These are phyloP conservation scores for Rhizopogon sp. DNA, from an alignment of 768 basidiomycete species.

Conservation along the genomic window DNA sequence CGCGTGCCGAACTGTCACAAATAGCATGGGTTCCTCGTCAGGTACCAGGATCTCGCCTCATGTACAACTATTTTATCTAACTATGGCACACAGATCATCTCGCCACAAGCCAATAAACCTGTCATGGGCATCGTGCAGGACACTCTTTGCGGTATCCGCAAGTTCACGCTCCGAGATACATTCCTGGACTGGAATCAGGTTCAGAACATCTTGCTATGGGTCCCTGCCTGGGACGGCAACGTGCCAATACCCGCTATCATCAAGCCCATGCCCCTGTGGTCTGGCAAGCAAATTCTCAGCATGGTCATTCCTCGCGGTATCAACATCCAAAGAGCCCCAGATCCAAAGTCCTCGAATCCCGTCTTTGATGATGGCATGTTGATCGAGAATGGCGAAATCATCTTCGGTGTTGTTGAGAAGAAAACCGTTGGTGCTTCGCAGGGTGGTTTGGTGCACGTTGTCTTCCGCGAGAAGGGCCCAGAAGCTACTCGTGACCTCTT, in stretches of 20 bases:
- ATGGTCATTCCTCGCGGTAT: conserved; percentile 93
- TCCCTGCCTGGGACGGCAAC: conserved; percentile 94
- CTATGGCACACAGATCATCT: conserved; percentile 70
- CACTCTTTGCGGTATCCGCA: conserved; percentile 94
- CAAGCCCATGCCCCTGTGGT: conserved; percentile 97
- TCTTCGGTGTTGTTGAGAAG: conserved; percentile 96
- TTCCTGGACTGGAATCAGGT: conserved; percentile 96
- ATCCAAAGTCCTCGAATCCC: conserved; percentile 74
- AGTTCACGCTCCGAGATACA: conserved; percentile 92
- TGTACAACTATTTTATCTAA: neutral
- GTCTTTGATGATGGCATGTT: conserved; percentile 91
- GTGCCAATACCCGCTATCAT: conserved; percentile 92
- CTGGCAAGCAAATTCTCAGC: conserved; percentile 93
- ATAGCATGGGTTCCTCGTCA: conserved; percentile 98
- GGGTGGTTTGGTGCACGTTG: conserved; percentile 92
- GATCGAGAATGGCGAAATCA: conserved; percentile 94
- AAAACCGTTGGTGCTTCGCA: conserved; percentile 97
- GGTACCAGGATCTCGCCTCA: conserved; percentile 36
- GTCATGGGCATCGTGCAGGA: conserved; percentile 99
- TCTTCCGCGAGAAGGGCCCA: conserved; percentile 96
- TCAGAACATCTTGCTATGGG: conserved; percentile 97
- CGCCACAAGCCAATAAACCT: conserved; percentile 98
- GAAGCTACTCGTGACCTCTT: conserved; percentile 88
- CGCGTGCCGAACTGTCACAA: conserved; percentile 94
- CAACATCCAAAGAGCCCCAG: conserved; percentile 81